Percentiles rank a stretch among this genome's conserved stretches.
phyloP scores from a whole-genome alignment of 2,329 filamentous ascomycete genomes.

The Colletotrichum chlorophyti region DNA sequence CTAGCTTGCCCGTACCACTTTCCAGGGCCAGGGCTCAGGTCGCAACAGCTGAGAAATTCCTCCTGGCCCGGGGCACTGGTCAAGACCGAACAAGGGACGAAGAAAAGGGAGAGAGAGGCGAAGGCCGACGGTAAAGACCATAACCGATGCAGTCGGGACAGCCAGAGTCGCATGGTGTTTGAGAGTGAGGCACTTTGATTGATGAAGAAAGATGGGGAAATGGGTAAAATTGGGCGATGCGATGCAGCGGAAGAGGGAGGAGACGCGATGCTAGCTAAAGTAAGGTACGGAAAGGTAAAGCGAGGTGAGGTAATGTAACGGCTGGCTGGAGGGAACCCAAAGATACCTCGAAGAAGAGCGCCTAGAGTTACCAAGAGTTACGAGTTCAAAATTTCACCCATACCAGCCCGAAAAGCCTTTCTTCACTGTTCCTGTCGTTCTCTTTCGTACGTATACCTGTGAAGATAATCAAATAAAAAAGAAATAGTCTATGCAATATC shows the following conservation, averaged over 20 bases:
- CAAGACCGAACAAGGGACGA: constrained; percentile 29
- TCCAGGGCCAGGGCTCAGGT: constrained; percentile 21
- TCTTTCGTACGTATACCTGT: too few species aligned
- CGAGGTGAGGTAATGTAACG: constrained; percentile 4
- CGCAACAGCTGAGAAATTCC: constrained; percentile 15
- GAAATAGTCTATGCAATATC: too few species aligned
- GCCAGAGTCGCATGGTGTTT: not conserved
- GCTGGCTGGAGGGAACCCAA: too few species aligned
- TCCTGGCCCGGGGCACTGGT: constrained; percentile 19
- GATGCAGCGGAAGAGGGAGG: constrained; percentile 4
- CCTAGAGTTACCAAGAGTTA: too few species aligned
- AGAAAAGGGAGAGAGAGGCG: constrained; percentile 8
- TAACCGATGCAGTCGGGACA: constrained; percentile 12
- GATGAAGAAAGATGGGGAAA: not conserved
- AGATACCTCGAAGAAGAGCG: too few species aligned
- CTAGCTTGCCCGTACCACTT: constrained; percentile 20
- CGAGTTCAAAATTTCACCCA: too few species aligned
- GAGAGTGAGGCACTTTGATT: not conserved
- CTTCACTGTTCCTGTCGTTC: too few species aligned
- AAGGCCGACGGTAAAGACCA: constrained; percentile 19
- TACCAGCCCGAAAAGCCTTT: too few species aligned
- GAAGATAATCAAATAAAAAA: too few species aligned
- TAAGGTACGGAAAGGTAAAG: constrained; percentile 19
- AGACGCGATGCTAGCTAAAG: constrained; percentile 22
- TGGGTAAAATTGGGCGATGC: not conserved